Base-by-base conservation (phyloP, 2,329 filamentous ascomycete genomes). In the Pseudovirgaria hyperparasitica region DNA sequence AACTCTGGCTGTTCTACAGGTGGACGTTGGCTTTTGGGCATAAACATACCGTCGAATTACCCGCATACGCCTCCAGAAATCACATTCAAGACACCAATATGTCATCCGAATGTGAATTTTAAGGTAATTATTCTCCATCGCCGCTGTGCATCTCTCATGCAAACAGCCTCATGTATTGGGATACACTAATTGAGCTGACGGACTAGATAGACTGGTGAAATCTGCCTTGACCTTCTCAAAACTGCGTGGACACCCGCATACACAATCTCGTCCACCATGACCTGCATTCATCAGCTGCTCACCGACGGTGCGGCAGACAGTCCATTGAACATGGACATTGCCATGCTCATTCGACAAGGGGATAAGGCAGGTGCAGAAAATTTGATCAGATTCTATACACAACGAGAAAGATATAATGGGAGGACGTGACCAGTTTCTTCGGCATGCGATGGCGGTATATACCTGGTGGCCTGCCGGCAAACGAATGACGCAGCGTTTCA, bases 211-310 rank as follows among this genome's bases (percentile, higher is more conserved):
- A 85, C 73, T 3, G 90, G 90, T 41, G 86, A 94, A 57, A 90
- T 98, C 48, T 98, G 90, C 54, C 72, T 96, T 16, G 90, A 94
- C 48, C 67, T 96, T 35, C 65, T 98, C 26, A 73, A 70, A 33
- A 63, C 60, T 1, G 68, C 69, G 11, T 96, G 87, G 87, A 79
- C 81, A 32, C 82, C 86, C 1, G 75, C 82, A 11, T 90, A 93
- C 54, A 86, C 77, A 21, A 67, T 96, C 12, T 68, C 77, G 19
- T 71, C 77, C 44, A 79, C 76, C 34, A 60, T 87, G 44, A 76
- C 79, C 41, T 73, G 73, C 24, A 68, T 87, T 37, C 70, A 79
- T 39, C 68, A 80, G 59, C 62, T 90, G 41, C 60, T 82, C 31
- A 64, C 58, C 15, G 72, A 65, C 35, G 77, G 79, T 2, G 81